Percentiles rank a stretch among this genome's conserved stretches.
These are phyloP conservation scores for Haematococcus sp. DNA, from an alignment of 139 green algal species.

Conservation along the genomic window DNA sequence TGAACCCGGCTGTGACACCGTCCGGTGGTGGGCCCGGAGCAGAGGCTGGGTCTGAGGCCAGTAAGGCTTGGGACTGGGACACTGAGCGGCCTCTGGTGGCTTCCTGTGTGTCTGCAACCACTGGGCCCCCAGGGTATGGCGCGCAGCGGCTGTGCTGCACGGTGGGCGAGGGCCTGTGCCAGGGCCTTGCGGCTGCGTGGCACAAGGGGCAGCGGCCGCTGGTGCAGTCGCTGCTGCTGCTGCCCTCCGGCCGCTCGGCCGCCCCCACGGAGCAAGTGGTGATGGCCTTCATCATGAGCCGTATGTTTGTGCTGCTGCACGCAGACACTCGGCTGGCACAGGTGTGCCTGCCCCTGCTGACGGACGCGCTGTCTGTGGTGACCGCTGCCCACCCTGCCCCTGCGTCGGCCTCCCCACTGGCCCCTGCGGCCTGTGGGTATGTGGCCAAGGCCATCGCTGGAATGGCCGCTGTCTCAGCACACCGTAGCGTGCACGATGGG, in stretches of 20 bases:
- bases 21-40: not conserved
- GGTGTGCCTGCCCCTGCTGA: constrained; percentile 24
- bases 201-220: constrained; percentile 1
- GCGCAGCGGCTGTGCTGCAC: constrained; percentile 31
- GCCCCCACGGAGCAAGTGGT: not conserved
- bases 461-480: constrained; percentile 3
- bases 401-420: not conserved
- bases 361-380: constrained; percentile 16
- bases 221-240: constrained; percentile 30
- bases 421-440: too few relatives aligned
- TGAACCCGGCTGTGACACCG: not conserved
- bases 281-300: constrained; percentile 23
- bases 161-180: constrained; percentile 19
- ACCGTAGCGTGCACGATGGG: constrained; percentile 6
- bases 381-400: not conserved
- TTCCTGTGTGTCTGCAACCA: constrained; percentile 9
- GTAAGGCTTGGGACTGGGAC: constrained; percentile 27
- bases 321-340: constrained; percentile 11
- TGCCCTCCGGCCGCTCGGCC: constrained; percentile 12
- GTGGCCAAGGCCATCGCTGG: not conserved
- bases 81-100: constrained; percentile 13
- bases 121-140: not conserved
- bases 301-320: constrained; percentile 27
- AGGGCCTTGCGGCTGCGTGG: constrained; percentile 16
- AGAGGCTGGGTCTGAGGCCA: not conserved